phyloP scores from a whole-genome alignment of 2,329 filamentous ascomycete genomes.

The Pleomassaria siparia region DNA sequence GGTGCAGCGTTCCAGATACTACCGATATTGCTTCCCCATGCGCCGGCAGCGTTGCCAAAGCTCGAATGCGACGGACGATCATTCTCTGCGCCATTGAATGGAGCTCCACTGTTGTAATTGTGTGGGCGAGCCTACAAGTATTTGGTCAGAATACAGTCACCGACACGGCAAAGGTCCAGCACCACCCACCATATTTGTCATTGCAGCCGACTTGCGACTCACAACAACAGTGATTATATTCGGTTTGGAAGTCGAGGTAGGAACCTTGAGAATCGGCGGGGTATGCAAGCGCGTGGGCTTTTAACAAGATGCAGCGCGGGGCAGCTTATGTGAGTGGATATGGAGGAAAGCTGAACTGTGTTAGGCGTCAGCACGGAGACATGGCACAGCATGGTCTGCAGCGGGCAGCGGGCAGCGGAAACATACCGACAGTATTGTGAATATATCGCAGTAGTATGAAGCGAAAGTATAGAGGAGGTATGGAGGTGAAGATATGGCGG shows the following conservation, averaged over 20 bases:
- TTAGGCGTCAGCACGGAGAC: constrained; percentile 39
- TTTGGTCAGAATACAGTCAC: constrained; percentile 9
- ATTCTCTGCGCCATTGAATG: constrained; percentile 31
- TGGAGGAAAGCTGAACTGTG: constrained; percentile 28
- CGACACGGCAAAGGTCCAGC: not conserved
- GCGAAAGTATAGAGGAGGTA: constrained; percentile 18
- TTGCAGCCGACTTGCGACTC: constrained; percentile 30
- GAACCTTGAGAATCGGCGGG: not conserved
- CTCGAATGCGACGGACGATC: constrained; percentile 29
- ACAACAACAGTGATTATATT: constrained; percentile 17
- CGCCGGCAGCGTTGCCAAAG: constrained; percentile 12
- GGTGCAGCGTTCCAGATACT: constrained; percentile 40
- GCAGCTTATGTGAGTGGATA: constrained; percentile 22
- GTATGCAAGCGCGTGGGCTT: constrained; percentile 3
- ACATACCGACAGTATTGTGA: constrained; percentile 20
- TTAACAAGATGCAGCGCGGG: constrained; percentile 17
- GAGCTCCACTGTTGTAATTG: constrained; percentile 30
- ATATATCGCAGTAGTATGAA: constrained; percentile 12
- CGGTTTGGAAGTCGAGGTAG: constrained; percentile 12
- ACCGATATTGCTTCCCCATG: constrained; percentile 27
- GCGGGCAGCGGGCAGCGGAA: constrained; percentile 6
- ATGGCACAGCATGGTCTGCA: constrained; percentile 12
- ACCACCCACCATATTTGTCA: constrained; percentile 38
- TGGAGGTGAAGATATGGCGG: constrained; percentile 14
- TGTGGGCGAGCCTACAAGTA: constrained; percentile 32